A percentile compares a stretch with the other conserved stretches of the same genome.
phyloP scores from a whole-genome alignment of 805 yeast genomes.

The Monosporozyma yasuniensis region DNA sequence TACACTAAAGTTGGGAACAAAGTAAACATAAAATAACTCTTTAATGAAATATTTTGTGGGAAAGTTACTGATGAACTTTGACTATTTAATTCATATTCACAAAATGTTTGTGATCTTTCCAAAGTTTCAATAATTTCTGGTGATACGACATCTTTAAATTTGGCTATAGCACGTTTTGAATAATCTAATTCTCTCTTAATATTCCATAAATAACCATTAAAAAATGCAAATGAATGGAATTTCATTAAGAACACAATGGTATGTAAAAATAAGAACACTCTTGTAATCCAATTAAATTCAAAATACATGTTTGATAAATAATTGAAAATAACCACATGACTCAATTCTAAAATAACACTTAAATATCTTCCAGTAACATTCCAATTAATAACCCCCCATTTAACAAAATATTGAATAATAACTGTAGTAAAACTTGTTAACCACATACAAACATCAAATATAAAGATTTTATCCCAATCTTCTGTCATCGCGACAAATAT shows the following conservation, averaged over 20 bases:
- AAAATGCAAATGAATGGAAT: constrained; percentile 87
- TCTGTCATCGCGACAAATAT: constrained; percentile 48
- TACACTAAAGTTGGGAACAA: constrained; percentile 88
- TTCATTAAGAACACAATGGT: constrained; percentile 86
- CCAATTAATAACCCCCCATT: constrained; percentile 48
- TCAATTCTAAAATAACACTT: constrained; percentile 48
- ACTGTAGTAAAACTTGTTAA: constrained; percentile 52
- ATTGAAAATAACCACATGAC: constrained; percentile 42
- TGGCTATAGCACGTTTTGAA: constrained; percentile 38
- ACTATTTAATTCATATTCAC: constrained; percentile 58
- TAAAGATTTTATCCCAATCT: constrained; percentile 55
- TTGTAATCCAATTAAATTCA: constrained; percentile 78
- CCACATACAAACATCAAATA: constrained; percentile 71
- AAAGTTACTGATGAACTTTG: constrained; percentile 43
- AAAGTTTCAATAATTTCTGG: constrained; percentile 29
- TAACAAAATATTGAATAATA: constrained; percentile 47
- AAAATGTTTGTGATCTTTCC: constrained; percentile 50
- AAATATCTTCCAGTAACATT: constrained; percentile 49
- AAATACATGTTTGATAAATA: constrained; percentile 41
- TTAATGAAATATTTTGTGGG: constrained; percentile 61
- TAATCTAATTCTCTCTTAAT: constrained; percentile 45
- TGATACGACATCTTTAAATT: constrained; percentile 25
- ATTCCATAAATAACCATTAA: constrained; percentile 81
- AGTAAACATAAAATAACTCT: constrained; percentile 65
- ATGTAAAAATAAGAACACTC: constrained; percentile 76